Evolutionary conservation across 108 stramenopile species (phyloP), one percentile per base, ranked within the genome.

Genomic region (Nannochloropsis oceanica): DNA sequence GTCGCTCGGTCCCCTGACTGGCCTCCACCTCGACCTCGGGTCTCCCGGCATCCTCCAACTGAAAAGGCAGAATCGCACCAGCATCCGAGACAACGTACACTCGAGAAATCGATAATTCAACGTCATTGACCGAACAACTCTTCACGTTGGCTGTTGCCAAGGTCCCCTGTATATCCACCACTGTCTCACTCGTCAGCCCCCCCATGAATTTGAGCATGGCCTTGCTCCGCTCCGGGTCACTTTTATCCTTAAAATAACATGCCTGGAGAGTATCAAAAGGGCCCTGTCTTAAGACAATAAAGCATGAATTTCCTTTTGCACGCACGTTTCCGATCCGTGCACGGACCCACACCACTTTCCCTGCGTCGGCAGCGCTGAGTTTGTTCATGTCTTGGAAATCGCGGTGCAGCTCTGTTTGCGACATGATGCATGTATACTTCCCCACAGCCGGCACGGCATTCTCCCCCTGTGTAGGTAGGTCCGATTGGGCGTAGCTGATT

Each of bases 211-310:
- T 93, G 82, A 98, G 91, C 94, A 97, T 94, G 87, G 84, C 84
- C 84, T 95, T 91, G 27, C 94, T 94, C 26, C 83, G 85, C 79
- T 96, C 94, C 26, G 93, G 93, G 84, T 95, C 89, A 43, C 93
- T 93, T 89, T 95, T 96, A 91, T 97, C 94, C 91, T 98, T 98
- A 92, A 98, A 98, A 87, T 94, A 95, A 34, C 90, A 91, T 11
- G 94, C 95, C 87, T 98, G 98, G 25, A 97, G 93, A 0, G 98
- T 97, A 85, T 97, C 89, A 85, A 95, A 94, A 13, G 94, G 91
- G 81, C 95, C 93, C 88, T 95, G 94, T 13, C 98, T 92, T 27
- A 98, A 50, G 22, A 98, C 98, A n/a, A 97, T 86, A 84, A 98
- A 98, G 42, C 94, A 94, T 26, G 96, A 95, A 20, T 95, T 94